Percentiles rank a stretch among this genome's conserved stretches.
These are phyloP conservation scores for Pyronema domesticum DNA, from an alignment of 495 filamentous ascomycete species.

Conservation along the genomic window DNA sequence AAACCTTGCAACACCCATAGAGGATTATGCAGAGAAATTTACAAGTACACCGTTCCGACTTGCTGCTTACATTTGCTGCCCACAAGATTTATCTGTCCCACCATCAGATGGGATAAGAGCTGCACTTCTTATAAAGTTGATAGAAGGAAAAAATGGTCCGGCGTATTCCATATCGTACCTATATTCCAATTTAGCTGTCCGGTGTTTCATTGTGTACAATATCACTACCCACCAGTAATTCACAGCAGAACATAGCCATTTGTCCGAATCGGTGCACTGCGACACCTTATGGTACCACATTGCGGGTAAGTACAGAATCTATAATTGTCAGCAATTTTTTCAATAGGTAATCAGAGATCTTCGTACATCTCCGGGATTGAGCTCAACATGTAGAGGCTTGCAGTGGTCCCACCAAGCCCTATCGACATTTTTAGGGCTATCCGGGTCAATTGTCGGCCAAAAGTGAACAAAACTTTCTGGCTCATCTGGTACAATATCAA, in stretches of 20 bases:
- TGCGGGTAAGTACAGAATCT: constrained; percentile 54
- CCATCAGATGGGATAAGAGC: not conserved
- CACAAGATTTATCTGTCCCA: no score
- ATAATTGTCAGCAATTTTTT: not conserved
- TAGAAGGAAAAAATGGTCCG: constrained; percentile 40
- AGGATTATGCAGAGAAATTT: no score
- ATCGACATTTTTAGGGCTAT: constrained; percentile 30
- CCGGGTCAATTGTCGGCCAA: constrained; percentile 56
- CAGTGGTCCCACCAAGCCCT: constrained; percentile 39
- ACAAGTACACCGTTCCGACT: no score
- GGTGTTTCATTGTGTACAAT: not conserved
- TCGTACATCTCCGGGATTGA: constrained; percentile 44
- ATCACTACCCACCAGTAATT: constrained; percentile 53
- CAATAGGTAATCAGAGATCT: not conserved
- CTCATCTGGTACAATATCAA: constrained; percentile 26
- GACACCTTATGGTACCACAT: constrained; percentile 64
- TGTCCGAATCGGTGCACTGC: constrained; percentile 38
- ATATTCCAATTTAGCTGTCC: not conserved
- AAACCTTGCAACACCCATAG: no score
- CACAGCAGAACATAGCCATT: constrained; percentile 52
- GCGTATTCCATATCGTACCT: constrained; percentile 57
- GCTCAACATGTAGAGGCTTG: constrained; percentile 38
- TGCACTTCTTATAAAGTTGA: constrained; percentile 29
- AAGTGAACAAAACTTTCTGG: constrained; percentile 15
- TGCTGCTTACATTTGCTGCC: no score